A percentile compares a stretch with the other conserved stretches of the same genome.
phyloP scores from a whole-genome alignment of 2,329 filamentous ascomycete species.

The Curvularia eragrostidis region DNA sequence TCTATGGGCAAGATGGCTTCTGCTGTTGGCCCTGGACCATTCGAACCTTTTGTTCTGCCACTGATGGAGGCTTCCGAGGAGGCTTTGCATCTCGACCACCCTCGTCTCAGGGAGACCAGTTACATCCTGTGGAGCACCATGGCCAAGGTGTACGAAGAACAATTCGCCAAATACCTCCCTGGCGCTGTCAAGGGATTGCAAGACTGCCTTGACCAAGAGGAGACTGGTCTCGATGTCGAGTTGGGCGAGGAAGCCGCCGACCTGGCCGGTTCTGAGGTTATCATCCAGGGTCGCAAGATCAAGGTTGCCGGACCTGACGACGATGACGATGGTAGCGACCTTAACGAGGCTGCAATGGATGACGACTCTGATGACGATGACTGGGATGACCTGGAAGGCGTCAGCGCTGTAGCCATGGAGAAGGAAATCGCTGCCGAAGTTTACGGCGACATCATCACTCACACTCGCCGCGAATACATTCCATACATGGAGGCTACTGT shows the following conservation, averaged over 20 bases:
- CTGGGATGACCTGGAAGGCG: conserved; percentile 81
- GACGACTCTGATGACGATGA: conserved; percentile 81
- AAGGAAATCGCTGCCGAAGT: conserved; percentile 98
- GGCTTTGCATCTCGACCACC: conserved; percentile 85
- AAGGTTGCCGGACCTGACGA: conserved; percentile 73
- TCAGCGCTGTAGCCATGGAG: conserved; percentile 89
- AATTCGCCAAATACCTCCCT: conserved; percentile 78
- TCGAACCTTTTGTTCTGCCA: conserved; percentile 89
- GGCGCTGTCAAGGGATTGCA: conserved; percentile 82
- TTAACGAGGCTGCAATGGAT: conserved; percentile 59
- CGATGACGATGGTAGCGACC: conserved; percentile 70
- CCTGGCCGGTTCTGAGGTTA: conserved; percentile 76
- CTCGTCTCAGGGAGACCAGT: conserved; percentile 90
- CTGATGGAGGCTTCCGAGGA: conserved; percentile 94
- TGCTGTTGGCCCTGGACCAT: conserved; percentile 83
- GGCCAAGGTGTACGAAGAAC: conserved; percentile 88
- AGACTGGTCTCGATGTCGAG: conserved; percentile 78
- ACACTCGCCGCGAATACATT: conserved; percentile 80
- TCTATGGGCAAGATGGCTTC: conserved; percentile 91
- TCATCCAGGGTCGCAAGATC: conserved; percentile 82
- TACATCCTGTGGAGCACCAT: conserved; percentile 97
- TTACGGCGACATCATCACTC: conserved; percentile 87
- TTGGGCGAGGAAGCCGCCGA: conserved; percentile 77
- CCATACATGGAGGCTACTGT: conserved; percentile 90
- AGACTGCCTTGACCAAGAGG: conserved; percentile 86